Base-by-base conservation (phyloP, 1,139 yeast genomes). In the Sugiyamaella xylanicola region DNA sequence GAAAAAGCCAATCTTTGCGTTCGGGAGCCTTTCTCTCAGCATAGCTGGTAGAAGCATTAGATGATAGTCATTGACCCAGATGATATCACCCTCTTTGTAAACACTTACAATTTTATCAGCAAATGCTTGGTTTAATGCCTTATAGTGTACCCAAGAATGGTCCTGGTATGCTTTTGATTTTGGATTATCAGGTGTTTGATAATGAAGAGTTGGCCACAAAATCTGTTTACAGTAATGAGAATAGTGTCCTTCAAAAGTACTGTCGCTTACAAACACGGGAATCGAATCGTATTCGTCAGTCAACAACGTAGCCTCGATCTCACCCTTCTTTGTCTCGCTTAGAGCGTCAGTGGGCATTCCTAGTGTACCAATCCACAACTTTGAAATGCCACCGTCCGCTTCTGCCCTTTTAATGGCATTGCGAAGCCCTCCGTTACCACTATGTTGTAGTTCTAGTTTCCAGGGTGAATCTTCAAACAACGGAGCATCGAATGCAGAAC, bases 51-150 rank as follows among this genome's bases (percentile, higher is more conserved):
- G 92, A 42, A 93, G 76, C 72, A 93, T 77, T 60, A 93, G 76
- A 72, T 93, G 98, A 68, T 93, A 93, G 73, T 93, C 99, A 69
- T 93, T 96, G 58, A 93, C 78, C 98, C 98, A 93, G 56, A 93
- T 79, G 49, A 82, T 76, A 66, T 87, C 90, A 37, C 86, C 90
- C 13, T 82, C 84, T 57, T 80, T 74, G 70, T 91, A 91, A 0
- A 77, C 74, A 45, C 79, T 80, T 3, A 87, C 82, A 49, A 92
- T 78, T 63, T 81, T 81, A 59, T 91, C 88, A 0, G 98, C 98
- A 65, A 92, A 81, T 53, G 82, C 73, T 68, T 86, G 90, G 66
- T 93, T 93, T 62, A 92, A 77, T 2, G 78, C 74, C 62, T 82
- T 83, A 70, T 93, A 93, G 66, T 87, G 86, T 41, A 84, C 84